Evolutionary conservation across 805 yeast genomes (phyloP).

Genomic region (Komagataella pseudopastoris): DNA sequence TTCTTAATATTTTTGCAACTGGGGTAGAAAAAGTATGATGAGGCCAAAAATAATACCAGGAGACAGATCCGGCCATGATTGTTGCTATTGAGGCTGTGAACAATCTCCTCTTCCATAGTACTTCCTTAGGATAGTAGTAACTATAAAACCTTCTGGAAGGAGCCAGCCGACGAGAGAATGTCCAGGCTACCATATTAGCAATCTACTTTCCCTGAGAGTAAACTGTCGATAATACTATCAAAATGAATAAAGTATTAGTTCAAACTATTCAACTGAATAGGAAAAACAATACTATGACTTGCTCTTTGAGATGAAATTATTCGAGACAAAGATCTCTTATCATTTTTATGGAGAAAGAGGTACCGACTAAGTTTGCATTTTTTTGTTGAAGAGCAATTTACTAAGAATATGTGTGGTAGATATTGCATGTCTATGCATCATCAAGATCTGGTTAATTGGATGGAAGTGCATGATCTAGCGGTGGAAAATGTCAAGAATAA

Average conservation of each 20-base stretch:
- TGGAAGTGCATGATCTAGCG: constrained; percentile 11
- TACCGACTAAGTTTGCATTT: neutral
- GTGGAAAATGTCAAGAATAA: constrained; percentile 13
- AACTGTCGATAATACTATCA: neutral
- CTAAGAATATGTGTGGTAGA: neutral
- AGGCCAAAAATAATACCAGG: constrained; percentile 43
- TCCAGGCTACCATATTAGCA: neutral
- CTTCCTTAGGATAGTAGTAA: constrained; percentile 7
- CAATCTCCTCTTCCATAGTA: constrained; percentile 7
- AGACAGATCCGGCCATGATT: constrained; percentile 6
- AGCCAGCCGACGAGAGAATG: neutral
- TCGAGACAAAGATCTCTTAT: constrained; percentile 4
- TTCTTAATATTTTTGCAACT: constrained; percentile 60
- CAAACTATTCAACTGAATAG: neutral
- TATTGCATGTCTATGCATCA: constrained; percentile 10
- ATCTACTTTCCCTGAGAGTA: neutral
- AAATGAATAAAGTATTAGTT: neutral
- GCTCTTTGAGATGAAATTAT: neutral
- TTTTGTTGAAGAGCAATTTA: neutral
- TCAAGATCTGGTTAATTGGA: constrained; percentile 29
- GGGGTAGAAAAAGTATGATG: constrained; percentile 52
- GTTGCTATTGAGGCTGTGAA: constrained; percentile 6
- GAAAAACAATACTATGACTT: neutral
- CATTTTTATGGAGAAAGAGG: neutral
- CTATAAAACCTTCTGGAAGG: constrained; percentile 5